These are phyloP conservation scores for Linnemannia zychae DNA, from an alignment of 192 early-diverging fungal species.

Conservation along the genomic window DNA sequence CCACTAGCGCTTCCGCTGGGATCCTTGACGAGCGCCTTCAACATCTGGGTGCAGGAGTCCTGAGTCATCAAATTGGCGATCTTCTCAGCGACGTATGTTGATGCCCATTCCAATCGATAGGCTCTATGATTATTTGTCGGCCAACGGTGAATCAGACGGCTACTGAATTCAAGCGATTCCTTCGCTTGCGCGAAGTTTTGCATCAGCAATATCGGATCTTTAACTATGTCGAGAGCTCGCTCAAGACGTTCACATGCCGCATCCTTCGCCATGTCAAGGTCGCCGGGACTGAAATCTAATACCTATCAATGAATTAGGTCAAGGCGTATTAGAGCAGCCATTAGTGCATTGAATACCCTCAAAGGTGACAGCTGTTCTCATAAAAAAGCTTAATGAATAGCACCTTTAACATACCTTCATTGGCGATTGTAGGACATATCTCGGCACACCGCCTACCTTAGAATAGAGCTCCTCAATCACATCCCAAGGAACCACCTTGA, in stretches of 20 bases:
- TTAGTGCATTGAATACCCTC: neutral
- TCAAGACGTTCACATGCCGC: conserved; percentile 15
- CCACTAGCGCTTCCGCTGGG: conserved; percentile 16
- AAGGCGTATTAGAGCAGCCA: neutral
- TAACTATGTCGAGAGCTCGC: conserved; percentile 20
- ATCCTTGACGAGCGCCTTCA: conserved; percentile 9
- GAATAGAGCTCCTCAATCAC: conserved; percentile 15
- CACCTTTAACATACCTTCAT: neutral
- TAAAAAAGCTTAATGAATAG: neutral
- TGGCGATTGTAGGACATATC: conserved; percentile 29
- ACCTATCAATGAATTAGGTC: neutral
- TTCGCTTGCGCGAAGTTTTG: conserved; percentile 37
- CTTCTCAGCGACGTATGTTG: conserved; percentile 23
- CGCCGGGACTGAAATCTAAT: neutral
- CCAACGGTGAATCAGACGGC: conserved; percentile 43
- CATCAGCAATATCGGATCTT: conserved; percentile 26
- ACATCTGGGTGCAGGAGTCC: conserved; percentile 12
- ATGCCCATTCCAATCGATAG: conserved; percentile 35
- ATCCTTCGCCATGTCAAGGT: neutral
- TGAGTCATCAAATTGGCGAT: conserved; percentile 15
- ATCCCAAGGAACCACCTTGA: conserved; percentile 12
- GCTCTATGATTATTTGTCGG: conserved; percentile 16
- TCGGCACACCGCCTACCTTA: conserved; percentile 34
- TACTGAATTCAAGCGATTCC: conserved; percentile 16
- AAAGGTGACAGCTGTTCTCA: neutral